Conservation (phyloP, 768 basidiomycete genomes). For the Suillus alpinus region DNA sequence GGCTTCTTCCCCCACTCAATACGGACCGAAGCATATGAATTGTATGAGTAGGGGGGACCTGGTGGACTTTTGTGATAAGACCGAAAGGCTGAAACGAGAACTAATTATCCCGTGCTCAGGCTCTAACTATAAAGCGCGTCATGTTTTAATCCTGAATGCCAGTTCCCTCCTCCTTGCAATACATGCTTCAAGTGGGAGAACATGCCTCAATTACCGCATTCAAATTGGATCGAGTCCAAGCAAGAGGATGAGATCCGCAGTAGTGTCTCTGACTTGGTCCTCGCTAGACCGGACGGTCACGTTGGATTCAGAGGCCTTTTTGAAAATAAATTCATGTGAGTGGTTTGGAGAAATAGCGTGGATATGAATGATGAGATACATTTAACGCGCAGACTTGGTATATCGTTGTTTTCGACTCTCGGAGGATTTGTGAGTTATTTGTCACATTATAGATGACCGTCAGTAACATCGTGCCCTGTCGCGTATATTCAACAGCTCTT, state of each 20-base stretch:
- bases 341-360: background rate
- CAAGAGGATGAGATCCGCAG: background rate
- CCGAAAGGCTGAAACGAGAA: background rate
- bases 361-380: background rate
- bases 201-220: background rate
- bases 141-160: background rate
- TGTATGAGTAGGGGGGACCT: background rate
- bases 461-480: background rate
- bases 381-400: conserved; percentile 20
- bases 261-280: conserved; percentile 9
- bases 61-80: background rate
- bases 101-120: background rate
- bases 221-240: background rate
- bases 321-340: conserved; percentile 28
- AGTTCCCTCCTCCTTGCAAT: background rate
- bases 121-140: background rate
- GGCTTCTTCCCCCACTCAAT: background rate
- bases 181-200: background rate
- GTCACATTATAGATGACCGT: background rate
- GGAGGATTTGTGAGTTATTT: conserved; percentile 28
- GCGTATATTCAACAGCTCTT: conserved; percentile 20
- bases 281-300: conserved; percentile 18
- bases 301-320: conserved; percentile 26
- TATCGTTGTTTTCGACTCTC: conserved; percentile 30
- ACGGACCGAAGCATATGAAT: background rate